These are phyloP conservation scores for Chrysoporthe puriensis DNA, from an alignment of 2,329 filamentous ascomycete genomes.

Conservation along the genomic window DNA sequence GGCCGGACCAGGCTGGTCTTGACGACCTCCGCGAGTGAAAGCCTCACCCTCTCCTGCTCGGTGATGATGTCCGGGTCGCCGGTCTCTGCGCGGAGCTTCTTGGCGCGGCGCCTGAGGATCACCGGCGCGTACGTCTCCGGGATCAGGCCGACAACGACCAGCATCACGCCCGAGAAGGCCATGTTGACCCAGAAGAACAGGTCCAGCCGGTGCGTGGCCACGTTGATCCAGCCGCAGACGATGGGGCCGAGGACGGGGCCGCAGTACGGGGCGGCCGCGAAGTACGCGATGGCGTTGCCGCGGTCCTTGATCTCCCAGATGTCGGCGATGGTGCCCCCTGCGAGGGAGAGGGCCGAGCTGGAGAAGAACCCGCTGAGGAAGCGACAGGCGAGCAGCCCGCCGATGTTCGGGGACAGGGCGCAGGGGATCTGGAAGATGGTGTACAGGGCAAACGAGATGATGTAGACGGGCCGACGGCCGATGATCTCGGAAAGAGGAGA, in stretches of 20 bases:
- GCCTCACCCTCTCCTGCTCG: neutral
- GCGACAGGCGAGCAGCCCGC: conserved; percentile 46
- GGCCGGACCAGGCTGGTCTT: conserved; percentile 12
- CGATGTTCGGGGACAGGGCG: conserved; percentile 10
- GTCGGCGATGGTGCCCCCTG: conserved; percentile 51
- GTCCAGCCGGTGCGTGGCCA: conserved; percentile 45
- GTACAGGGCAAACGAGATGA: conserved; percentile 14
- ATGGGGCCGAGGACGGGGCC: conserved; percentile 45
- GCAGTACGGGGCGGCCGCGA: conserved; percentile 44
- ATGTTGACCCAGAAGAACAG: conserved; percentile 47
- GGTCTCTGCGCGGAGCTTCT: conserved; percentile 13
- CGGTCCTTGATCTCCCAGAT: conserved; percentile 50
- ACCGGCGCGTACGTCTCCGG: conserved; percentile 44
- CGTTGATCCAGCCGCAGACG: conserved; percentile 44
- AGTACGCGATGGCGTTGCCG: conserved; percentile 42
- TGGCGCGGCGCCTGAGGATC: conserved; percentile 35
- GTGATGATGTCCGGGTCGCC: conserved; percentile 12
- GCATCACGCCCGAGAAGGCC: conserved; percentile 28
- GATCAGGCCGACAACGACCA: conserved; percentile 35
- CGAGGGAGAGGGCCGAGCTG: conserved; percentile 49
- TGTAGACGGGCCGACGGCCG: conserved; percentile 36
- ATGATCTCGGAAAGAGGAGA: conserved; percentile 52
- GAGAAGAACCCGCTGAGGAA: conserved; percentile 54
- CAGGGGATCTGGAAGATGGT: conserved; percentile 17
- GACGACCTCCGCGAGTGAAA: neutral